phyloP scores from a whole-genome alignment of 495 filamentous ascomycete genomes.

The Chlorociboria aeruginascens region DNA sequence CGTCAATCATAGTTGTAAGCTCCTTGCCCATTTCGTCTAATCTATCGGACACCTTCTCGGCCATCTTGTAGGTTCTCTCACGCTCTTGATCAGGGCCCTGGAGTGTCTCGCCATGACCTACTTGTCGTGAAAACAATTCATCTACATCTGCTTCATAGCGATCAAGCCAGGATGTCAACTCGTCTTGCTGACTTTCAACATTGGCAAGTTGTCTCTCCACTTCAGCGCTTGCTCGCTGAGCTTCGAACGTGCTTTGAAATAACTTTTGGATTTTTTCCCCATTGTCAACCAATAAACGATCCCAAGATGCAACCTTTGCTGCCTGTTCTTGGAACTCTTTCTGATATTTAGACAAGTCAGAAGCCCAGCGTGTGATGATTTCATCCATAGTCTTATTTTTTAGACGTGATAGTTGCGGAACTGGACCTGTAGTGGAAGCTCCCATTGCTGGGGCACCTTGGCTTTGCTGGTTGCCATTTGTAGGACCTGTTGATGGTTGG shows the following conservation, averaged over 20 bases:
- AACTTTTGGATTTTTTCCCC: constrained; percentile 84
- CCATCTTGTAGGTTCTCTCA: constrained; percentile 84
- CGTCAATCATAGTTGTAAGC: constrained; percentile 88
- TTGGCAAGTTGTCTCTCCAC: constrained; percentile 79
- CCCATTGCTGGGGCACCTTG: constrained; percentile 1
- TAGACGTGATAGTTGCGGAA: constrained; percentile 73
- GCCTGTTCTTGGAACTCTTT: constrained; percentile 90
- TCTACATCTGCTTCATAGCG: constrained; percentile 85
- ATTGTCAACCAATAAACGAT: constrained; percentile 82
- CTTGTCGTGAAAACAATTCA: constrained; percentile 63
- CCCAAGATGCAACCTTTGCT: constrained; percentile 77
- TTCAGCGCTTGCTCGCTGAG: constrained; percentile 78
- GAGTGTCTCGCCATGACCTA: constrained; percentile 51
- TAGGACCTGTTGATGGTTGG: neutral
- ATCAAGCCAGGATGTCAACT: constrained; percentile 72
- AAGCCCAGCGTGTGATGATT: constrained; percentile 96
- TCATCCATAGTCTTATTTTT: constrained; percentile 99
- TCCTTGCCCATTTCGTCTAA: constrained; percentile 88
- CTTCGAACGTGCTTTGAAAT: constrained; percentile 76
- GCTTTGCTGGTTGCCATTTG: neutral
- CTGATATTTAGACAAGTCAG: constrained; percentile 88
- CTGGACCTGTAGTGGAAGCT: constrained; percentile 65
- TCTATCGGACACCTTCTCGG: constrained; percentile 78
- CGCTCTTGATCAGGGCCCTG: constrained; percentile 87
- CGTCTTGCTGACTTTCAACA: constrained; percentile 86